These are phyloP conservation scores for Pseudoperonospora humuli DNA, from an alignment of 352 stramenopile species.

Conservation along the genomic window DNA sequence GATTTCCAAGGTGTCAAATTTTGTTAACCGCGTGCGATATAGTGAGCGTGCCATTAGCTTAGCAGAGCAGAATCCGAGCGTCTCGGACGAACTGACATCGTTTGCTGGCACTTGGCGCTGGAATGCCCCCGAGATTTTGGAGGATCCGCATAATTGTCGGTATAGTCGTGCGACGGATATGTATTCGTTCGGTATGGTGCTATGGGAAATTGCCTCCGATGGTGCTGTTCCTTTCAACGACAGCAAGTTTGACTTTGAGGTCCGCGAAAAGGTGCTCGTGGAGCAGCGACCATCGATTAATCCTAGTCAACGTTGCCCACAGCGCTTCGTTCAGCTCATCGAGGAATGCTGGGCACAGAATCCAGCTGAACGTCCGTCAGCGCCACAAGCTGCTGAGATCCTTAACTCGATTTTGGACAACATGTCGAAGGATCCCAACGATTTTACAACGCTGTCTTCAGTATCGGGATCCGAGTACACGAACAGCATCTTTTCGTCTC, in stretches of 20 bases:
- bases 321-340: conserved; percentile 51
- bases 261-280: conserved; percentile 49
- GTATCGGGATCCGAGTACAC: conserved; percentile 36
- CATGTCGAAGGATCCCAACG: conserved; percentile 34
- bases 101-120: conserved; percentile 68
- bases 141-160: conserved; percentile 53
- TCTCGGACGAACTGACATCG: conserved; percentile 48
- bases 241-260: conserved; percentile 64
- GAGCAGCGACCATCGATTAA: conserved; percentile 48
- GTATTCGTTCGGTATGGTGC: conserved; percentile 68
- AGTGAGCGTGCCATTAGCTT: conserved; percentile 28
- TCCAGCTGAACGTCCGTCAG: conserved; percentile 29
- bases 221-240: conserved; percentile 53
- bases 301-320: conserved; percentile 34
- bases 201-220: conserved; percentile 63
- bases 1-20: conserved; percentile 44
- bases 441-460: conserved; percentile 23
- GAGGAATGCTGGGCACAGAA: conserved; percentile 54
- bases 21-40: conserved; percentile 32
- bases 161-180: conserved; percentile 62
- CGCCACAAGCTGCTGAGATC: conserved; percentile 38
- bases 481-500: conserved; percentile 55
- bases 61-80: conserved; percentile 29
- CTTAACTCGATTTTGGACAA: conserved; percentile 48
- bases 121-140: conserved; percentile 62